Evolutionary conservation across 2,329 filamentous ascomycete species (phyloP).

Genomic region (Apiospora malaysiana): DNA sequence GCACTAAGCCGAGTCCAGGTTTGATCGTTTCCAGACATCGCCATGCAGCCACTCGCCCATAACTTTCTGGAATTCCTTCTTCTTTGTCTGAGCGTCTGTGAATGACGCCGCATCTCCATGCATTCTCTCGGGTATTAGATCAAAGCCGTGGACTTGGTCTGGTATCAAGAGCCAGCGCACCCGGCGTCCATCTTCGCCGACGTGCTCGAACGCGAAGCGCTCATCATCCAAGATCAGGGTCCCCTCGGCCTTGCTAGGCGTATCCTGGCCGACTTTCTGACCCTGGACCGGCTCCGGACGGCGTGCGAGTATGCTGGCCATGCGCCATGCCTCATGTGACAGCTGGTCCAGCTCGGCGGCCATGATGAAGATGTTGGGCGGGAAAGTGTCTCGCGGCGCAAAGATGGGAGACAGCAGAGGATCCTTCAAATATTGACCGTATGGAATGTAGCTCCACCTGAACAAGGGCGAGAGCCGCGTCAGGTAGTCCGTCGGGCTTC

Average conservation of each 20-base stretch:
- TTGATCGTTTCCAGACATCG: constrained; percentile 36
- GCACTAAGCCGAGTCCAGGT: constrained; percentile 24
- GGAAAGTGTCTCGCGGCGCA: constrained; percentile 42
- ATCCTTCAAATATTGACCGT: constrained; percentile 42
- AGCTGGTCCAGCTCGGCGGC: constrained; percentile 53
- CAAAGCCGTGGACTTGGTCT: constrained; percentile 49
- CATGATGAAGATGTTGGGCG: constrained; percentile 49
- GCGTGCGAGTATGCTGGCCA: constrained; percentile 44
- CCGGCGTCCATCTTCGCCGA: constrained; percentile 32
- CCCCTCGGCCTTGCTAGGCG: constrained; percentile 28
- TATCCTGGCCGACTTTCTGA: constrained; percentile 37
- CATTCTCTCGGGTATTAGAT: constrained; percentile 37
- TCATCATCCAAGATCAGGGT: constrained; percentile 40
- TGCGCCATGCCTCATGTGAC: constrained; percentile 47
- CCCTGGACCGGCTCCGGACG: constrained; percentile 35
- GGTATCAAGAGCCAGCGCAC: constrained; percentile 50
- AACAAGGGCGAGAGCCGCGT: constrained; percentile 39
- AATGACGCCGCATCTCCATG: constrained; percentile 39
- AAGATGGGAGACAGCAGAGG: constrained; percentile 48
- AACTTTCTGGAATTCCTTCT: constrained; percentile 36
- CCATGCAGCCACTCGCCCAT: constrained; percentile 40
- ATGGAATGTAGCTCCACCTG: constrained; percentile 48
- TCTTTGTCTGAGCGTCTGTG: constrained; percentile 39
- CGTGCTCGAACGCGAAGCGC: constrained; percentile 44
- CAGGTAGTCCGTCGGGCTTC: constrained; percentile 35